Evolutionary conservation across 306 rosid genomes (phyloP), one percentile per base, ranked within the genome.

Genomic region (Cucurbita ficifolia): DNA sequence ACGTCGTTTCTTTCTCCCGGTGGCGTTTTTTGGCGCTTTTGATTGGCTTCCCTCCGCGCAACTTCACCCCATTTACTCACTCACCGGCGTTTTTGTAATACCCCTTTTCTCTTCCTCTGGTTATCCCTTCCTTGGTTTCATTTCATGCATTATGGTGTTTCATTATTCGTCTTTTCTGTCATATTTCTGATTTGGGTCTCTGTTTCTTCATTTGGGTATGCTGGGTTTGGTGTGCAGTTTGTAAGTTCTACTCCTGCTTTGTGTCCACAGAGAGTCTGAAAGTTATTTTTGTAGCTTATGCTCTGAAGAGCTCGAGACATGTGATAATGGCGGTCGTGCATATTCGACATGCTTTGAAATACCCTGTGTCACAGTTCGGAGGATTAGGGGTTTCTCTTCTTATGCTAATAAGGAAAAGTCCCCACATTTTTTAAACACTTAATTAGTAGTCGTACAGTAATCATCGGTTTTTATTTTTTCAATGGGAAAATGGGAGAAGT

Each of bases 21-120:
- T 87, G 85, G 83, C 85, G 96, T 61, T 85, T 84, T 43, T 82
- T 84, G 17, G 73, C 88, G 54, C 82, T 55, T 53, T 81, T 84
- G 70, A 73, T 80, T 75, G 85, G 74, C 76, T 76, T 84, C 14
- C 75, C 82, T 73, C 77, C 79, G 21, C 64, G 77, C 51, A 5
- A 80, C 19, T 75, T 29, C 83, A 36, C 70, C 79, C 79, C 92
- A 22, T 73, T 75, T 77, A 19, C 75, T 19, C 88, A 91, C 60
- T 78, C 83, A 19, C 86, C 89, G 17, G 52, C 77, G 59, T 76
- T 74, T 74, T 74, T 76, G 98, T 92, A 88, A 74, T 73, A 70
- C 39, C 60, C 84, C 59, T 79, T 63, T 63, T 49, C 80, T 74
- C 67, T 50, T 73, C 60, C 67, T 70, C 21, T 36, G 21, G 18